These are phyloP conservation scores for Saccharomyces pastorianus DNA, from an alignment of 1,139 yeast species.

Conservation along the genomic window DNA sequence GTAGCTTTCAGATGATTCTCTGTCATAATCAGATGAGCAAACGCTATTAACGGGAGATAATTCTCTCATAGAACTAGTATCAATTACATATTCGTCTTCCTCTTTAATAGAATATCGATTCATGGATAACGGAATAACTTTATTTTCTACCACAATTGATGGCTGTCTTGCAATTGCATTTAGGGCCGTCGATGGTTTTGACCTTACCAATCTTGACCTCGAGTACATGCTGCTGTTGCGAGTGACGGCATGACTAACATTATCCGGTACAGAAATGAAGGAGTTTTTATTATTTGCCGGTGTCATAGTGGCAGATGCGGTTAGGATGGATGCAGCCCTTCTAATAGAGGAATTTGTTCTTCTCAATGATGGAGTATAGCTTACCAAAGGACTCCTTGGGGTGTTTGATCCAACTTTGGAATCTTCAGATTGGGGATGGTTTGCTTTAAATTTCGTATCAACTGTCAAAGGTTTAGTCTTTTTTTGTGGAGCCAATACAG, in stretches of 20 bases:
- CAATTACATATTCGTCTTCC: constrained; percentile 22
- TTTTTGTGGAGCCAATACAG: constrained; percentile 7
- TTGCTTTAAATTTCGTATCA: neutral
- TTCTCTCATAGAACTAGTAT: constrained; percentile 8
- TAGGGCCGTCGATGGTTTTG: constrained; percentile 22
- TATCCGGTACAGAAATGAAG: neutral
- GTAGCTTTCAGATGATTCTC: neutral
- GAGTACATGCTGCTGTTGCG: constrained; percentile 1
- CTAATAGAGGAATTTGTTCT: constrained; percentile 32
- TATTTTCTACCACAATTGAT: constrained; percentile 30
- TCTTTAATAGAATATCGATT: constrained; percentile 23
- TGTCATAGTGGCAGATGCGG: constrained; percentile 9
- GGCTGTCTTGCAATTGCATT: constrained; percentile 29
- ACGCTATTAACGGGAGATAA: neutral
- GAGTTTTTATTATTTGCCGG: constrained; percentile 7
- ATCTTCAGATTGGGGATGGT: neutral
- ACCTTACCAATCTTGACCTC: constrained; percentile 18
- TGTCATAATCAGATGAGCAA: neutral
- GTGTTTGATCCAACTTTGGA: neutral
- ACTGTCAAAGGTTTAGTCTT: neutral
- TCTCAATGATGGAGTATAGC: constrained; percentile 22
- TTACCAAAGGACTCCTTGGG: constrained; percentile 1
- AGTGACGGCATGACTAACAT: constrained; percentile 1
- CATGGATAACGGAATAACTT: constrained; percentile 28
- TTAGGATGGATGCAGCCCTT: constrained; percentile 31